Evolutionary conservation across 1,284 basidiomycete genomes (phyloP), one percentile per base, ranked within the genome.

Genomic region (Gymnopus androsaceus): DNA sequence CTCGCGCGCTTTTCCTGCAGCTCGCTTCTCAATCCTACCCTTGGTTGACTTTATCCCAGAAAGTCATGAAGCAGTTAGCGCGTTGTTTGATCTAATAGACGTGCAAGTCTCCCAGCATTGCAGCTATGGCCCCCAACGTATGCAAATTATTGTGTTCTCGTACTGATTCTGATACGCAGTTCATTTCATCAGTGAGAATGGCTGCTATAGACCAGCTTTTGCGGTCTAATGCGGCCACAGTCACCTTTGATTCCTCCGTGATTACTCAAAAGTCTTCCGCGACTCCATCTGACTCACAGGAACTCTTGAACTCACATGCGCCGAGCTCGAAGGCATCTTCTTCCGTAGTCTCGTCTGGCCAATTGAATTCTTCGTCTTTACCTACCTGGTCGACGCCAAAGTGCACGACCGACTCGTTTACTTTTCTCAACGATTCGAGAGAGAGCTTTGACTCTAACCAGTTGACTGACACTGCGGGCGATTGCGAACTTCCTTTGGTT

Each of bases 141-240:
- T 30, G 51, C 27, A n/a, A 30, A 3, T 12, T 15, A 21, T 27
- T 14, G 17, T 23, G 17, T n/a, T 14, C 33, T 28, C 4, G 33
- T 7, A 25, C 9, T n/a, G 17, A 17, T 6, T 12, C 23, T 1
- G 4, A 23, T 30, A 31, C 40, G 25, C 6, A 4, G 17, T 38
- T 15, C 28, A 33, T 21, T 9, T 6, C 8, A 15, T 3, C 33
- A 52, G 51, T 52, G 28, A 37, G 51, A 27, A 52, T 52, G 40
- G 51, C 51, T 42, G 51, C 51, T 14, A 41, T 52, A 19, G 17
- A 28, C 21, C 51, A 42, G 17, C 41, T 41, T 41, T 17, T 52
- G 17, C n/a, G 34, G 9, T 27, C 38, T 14, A 33, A 52, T 12
- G 25, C 21, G 44, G 40, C 28, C 6, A 25, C 33, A 25, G 33